Evolutionary conservation across 2,329 filamentous ascomycete species (phyloP), one percentile per base, ranked within the genome.

Genomic region (Pyrenophora teres): DNA sequence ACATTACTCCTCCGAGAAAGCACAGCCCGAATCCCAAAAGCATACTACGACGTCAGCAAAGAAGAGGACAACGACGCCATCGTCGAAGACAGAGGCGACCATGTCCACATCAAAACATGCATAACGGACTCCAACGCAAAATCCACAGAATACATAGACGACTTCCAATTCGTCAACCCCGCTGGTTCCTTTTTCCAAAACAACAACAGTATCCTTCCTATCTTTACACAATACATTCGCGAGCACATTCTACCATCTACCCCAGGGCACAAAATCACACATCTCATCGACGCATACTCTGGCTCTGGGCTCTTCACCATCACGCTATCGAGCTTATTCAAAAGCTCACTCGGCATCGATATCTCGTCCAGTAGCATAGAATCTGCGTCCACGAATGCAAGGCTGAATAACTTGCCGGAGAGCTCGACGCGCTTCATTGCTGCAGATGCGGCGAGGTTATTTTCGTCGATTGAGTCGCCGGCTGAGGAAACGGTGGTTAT

Each of bases 131-230:
- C 86, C 72, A 96, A 93, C 60, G 88, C 83, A 59, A 89, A 82
- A 43, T 87, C 89, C 3, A 92, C 89, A 25, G 94, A 99, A 74
- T 97, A 95, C 76, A 84, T 99, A 57, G 90, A 88, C 68, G 78
- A 86, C 73, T 94, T 88, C 78, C 80, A 87, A 68, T 96, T 99
- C 77, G 87, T 87, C 72, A 97, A 96, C 77, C 90, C 89, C 2
- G 94, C 94, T 9, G 92, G 92, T 53, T 86, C 90, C 45, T 99
- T 99, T 79, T 99, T 99, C 83, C 94, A 99, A 72, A 99, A 99
- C 81, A 99, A 99, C 83, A 97, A 97, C 80, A 95, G 92, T 48
- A 97, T 99, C 75, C 87, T 99, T 19, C 86, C 90, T 25, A 77
- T 80, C 13, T 96, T 97, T 76, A 96, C 92, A 12, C 82, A 85